Conservation (phyloP, 441 rosid genomes). For the Croton setiger region DNA sequence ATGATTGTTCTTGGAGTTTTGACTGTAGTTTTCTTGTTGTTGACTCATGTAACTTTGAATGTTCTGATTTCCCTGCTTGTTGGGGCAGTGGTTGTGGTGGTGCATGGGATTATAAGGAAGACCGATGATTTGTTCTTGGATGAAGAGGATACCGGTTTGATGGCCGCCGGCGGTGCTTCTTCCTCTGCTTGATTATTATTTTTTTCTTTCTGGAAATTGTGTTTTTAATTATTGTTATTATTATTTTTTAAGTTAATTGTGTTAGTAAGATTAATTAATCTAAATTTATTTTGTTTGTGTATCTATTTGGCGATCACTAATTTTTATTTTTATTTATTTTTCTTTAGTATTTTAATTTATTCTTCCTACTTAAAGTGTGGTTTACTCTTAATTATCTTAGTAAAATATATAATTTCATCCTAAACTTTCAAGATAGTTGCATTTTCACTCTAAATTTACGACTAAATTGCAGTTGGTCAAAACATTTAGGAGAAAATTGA, state of each 20-base stretch:
- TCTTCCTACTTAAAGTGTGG: too few relatives aligned
- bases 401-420: too few relatives aligned
- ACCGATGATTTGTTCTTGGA: constrained; percentile 47
- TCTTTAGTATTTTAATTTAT: not conserved
- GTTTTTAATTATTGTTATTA: not conserved
- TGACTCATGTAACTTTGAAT: constrained; percentile 50
- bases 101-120: constrained; percentile 45
- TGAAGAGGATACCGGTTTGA: constrained; percentile 33
- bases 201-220: not conserved
- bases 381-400: too few relatives aligned
- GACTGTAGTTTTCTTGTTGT: constrained; percentile 44
- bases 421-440: too few relatives aligned
- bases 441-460: too few relatives aligned
- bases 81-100: constrained; percentile 30
- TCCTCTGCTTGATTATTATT: constrained; percentile 23
- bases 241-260: not conserved
- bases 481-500: too few relatives aligned
- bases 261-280: not conserved
- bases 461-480: too few relatives aligned
- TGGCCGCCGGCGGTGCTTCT: constrained; percentile 24
- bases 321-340: not conserved
- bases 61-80: constrained; percentile 46
- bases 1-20: constrained; percentile 32
- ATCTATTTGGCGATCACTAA: not conserved
- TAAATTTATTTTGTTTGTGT: not conserved